phyloP scores from a whole-genome alignment of 1,284 basidiomycete genomes.

The Microbotryomycetes sp. region DNA sequence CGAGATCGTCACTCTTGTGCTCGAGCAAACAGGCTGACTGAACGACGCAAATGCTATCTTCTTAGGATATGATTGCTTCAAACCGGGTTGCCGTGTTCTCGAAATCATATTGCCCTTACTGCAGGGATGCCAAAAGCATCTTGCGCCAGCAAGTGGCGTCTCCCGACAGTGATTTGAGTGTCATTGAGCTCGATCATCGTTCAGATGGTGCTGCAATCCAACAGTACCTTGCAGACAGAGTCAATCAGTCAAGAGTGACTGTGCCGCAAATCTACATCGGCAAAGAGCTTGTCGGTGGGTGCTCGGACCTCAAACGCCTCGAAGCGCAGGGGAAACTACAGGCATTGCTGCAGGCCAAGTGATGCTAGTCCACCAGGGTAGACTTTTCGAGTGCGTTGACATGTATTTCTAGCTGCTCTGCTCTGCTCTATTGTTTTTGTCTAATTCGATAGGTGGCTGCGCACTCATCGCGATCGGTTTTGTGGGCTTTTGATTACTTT shows the following conservation, averaged over 20 bases:
- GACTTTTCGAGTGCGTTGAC: no score
- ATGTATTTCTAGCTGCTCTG: no score
- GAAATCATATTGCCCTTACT: constrained; percentile 31
- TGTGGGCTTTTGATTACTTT: no score
- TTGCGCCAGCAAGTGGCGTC: neutral
- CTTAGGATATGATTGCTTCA: constrained; percentile 5
- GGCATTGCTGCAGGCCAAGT: no score
- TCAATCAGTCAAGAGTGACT: constrained; percentile 13
- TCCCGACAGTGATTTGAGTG: neutral
- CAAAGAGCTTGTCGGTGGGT: constrained; percentile 23
- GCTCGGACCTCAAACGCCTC: constrained; percentile 26
- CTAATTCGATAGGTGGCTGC: no score
- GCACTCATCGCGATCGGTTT: no score
- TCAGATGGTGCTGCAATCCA: constrained; percentile 21
- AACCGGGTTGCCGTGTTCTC: constrained; percentile 17
- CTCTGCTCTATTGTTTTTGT: no score
- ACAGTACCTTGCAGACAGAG: constrained; percentile 19
- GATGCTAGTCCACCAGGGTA: no score
- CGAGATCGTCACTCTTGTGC: neutral
- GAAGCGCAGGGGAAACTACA: constrained; percentile 18
- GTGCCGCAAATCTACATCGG: constrained; percentile 34
- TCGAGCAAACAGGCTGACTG: neutral
- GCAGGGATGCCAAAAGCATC: neutral
- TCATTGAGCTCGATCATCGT: constrained; percentile 24
- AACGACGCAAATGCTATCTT: neutral